Percentiles rank a stretch among this genome's conserved stretches.
These are phyloP conservation scores for Cornus suecica DNA, from an alignment of 148 eudicot species.

Conservation along the genomic window DNA sequence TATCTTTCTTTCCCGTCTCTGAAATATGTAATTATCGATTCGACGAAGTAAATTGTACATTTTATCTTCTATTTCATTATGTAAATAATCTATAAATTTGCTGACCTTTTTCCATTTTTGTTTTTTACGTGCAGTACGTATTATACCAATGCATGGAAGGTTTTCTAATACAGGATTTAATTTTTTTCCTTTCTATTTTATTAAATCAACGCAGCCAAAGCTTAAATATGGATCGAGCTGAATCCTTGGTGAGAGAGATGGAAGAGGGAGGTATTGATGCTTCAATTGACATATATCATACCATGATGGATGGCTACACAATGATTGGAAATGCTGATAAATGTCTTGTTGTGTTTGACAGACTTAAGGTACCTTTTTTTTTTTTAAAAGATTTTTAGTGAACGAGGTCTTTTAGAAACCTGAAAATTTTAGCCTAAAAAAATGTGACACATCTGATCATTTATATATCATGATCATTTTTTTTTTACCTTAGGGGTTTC, in stretches of 20 bases:
- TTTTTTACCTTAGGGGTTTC: not conserved
- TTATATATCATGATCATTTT: not conserved
- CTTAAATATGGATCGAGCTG: constrained; percentile 75
- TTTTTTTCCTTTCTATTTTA: not conserved
- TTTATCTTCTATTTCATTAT: no score
- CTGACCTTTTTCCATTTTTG: no score
- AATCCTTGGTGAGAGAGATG: constrained; percentile 96
- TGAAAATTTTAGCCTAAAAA: not conserved
- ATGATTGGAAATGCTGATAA: constrained; percentile 83
- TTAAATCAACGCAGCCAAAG: constrained; percentile 49
- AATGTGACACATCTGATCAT: not conserved
- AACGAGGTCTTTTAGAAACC: not conserved
- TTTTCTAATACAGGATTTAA: not conserved
- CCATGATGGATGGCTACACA: constrained; percentile 99
- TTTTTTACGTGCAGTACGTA: not conserved
- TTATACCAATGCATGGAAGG: not conserved
- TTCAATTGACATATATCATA: constrained; percentile 84
- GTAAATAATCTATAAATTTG: not conserved
- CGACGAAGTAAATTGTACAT: not conserved
- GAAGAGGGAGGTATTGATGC: constrained; percentile 99
- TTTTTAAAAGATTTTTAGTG: not conserved
- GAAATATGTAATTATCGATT: not conserved
- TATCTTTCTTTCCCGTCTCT: not conserved
- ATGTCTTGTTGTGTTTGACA: constrained; percentile 75
- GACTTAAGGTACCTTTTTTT: constrained; percentile 62